Conservation (phyloP, 2,329 filamentous ascomycete species). For the Penicillium aurantiogriseum region DNA sequence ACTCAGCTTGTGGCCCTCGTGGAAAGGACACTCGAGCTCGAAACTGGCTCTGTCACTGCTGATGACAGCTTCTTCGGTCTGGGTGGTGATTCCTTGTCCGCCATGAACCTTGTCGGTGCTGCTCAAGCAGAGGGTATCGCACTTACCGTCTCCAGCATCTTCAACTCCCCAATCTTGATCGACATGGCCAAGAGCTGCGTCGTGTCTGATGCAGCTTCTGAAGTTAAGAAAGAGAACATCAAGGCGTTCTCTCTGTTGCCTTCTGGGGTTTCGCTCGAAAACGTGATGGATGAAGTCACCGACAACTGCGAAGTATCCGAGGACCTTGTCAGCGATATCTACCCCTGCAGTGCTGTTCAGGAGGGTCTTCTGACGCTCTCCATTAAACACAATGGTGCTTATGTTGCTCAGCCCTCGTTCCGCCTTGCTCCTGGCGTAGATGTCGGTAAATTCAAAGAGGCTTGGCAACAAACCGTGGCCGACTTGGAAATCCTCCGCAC, state of each 20-base stretch:
- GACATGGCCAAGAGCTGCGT: slow-evolving; percentile 43
- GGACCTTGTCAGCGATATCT: slow-evolving; percentile 38
- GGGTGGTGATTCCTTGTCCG: slow-evolving; percentile 49
- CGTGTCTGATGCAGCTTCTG: not conserved
- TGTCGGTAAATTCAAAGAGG: slow-evolving; percentile 44
- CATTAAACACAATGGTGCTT: slow-evolving; percentile 48
- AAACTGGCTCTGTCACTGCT: slow-evolving; percentile 38
- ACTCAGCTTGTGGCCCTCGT: slow-evolving; percentile 37
- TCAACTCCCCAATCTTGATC: slow-evolving; percentile 43
- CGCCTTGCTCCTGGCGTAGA: slow-evolving; percentile 41
- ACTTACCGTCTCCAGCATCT: slow-evolving; percentile 46
- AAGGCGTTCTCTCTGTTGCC: slow-evolving; percentile 34
- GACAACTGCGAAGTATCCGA: slow-evolving; percentile 33
- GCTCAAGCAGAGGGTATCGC: slow-evolving; percentile 41
- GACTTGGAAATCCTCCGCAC: slow-evolving; percentile 52
- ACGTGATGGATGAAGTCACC: slow-evolving; percentile 29
- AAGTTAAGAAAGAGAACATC: slow-evolving; percentile 1
- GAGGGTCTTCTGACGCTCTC: slow-evolving; percentile 51
- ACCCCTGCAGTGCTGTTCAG: slow-evolving; percentile 47
- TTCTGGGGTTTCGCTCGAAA: slow-evolving; percentile 15
- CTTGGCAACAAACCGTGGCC: slow-evolving; percentile 48
- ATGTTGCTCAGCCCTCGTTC: slow-evolving; percentile 49
- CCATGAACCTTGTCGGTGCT: slow-evolving; percentile 48
- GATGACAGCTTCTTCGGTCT: slow-evolving; percentile 50
- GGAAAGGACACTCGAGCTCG: slow-evolving; percentile 41